Conservation (phyloP, 768 basidiomycete genomes). For the Paxillus rubicundulus region DNA sequence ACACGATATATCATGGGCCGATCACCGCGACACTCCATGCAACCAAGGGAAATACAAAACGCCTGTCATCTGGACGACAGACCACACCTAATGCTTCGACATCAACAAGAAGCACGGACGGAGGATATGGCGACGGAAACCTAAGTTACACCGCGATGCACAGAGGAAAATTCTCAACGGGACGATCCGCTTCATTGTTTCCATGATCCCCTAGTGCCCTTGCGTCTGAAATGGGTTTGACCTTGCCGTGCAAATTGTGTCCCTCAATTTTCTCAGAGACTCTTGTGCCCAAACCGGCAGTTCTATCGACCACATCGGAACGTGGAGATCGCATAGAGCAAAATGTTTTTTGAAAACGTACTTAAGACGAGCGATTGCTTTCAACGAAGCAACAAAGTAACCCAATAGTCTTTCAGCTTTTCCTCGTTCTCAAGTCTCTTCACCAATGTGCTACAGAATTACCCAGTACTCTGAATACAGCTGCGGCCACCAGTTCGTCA, state of each 20-base stretch:
- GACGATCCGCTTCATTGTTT: neutral
- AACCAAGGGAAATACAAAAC: constrained; percentile 3
- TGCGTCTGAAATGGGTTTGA: neutral
- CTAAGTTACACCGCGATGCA: too few species aligned
- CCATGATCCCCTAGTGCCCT: neutral
- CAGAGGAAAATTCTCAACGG: too few species aligned
- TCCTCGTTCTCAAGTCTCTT: neutral
- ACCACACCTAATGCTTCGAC: neutral
- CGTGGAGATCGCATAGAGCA: neutral
- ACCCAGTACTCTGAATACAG: constrained; percentile 31
- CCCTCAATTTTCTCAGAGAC: constrained; percentile 19
- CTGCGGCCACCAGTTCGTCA: constrained; percentile 32
- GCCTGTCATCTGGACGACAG: constrained; percentile 4
- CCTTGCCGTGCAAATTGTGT: constrained; percentile 9
- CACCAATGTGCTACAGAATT: constrained; percentile 35
- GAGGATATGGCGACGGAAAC: too few species aligned
- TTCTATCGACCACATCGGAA: neutral
- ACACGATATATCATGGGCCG: neutral
- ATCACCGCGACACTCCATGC: constrained; percentile 1
- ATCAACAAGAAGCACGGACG: constrained; percentile 7
- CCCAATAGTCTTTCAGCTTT: constrained; percentile 2
- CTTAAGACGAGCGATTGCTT: constrained; percentile 16
- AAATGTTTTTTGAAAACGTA: constrained; percentile 9
- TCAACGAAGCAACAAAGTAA: neutral
- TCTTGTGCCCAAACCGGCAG: neutral